A percentile compares a stretch with the other conserved stretches of the same genome.
Conservation (phyloP, 2,329 filamentous ascomycete species). For the Rutstroemia sp. region DNA sequence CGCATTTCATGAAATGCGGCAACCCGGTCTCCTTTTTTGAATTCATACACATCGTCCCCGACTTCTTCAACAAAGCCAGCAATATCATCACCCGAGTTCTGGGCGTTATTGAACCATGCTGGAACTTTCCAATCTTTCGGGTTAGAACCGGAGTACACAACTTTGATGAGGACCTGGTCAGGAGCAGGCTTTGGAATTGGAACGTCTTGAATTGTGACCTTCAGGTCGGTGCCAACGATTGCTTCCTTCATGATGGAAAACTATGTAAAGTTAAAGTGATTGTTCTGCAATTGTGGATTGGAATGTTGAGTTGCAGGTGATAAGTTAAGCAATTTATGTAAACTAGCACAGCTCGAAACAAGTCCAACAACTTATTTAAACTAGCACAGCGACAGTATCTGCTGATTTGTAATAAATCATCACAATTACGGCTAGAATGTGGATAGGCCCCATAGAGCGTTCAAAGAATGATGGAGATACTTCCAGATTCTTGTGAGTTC, state of each 20-base stretch:
- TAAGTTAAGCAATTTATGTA: no score
- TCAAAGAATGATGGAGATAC: no score
- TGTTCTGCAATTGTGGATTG: background rate
- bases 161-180: slow-evolving; percentile 29
- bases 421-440: no score
- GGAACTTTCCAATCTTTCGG: slow-evolving; percentile 28
- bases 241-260: slow-evolving; percentile 27
- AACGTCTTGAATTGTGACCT: slow-evolving; percentile 24
- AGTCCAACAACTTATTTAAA: no score
- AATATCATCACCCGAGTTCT: slow-evolving; percentile 31
- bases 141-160: slow-evolving; percentile 27
- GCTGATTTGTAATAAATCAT: no score
- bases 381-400: no score
- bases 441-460: no score
- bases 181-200: slow-evolving; percentile 27
- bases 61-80: slow-evolving; percentile 39
- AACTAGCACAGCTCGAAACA: no score
- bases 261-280: background rate
- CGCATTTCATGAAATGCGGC: slow-evolving; percentile 45
- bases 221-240: slow-evolving; percentile 23
- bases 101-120: background rate
- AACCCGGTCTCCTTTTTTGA: slow-evolving; percentile 38
- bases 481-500: no score
- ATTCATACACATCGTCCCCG: slow-evolving; percentile 39
- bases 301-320: no score